These are phyloP conservation scores for Trapa bicornis DNA, from an alignment of 345 rosid genomes.

Conservation along the genomic window DNA sequence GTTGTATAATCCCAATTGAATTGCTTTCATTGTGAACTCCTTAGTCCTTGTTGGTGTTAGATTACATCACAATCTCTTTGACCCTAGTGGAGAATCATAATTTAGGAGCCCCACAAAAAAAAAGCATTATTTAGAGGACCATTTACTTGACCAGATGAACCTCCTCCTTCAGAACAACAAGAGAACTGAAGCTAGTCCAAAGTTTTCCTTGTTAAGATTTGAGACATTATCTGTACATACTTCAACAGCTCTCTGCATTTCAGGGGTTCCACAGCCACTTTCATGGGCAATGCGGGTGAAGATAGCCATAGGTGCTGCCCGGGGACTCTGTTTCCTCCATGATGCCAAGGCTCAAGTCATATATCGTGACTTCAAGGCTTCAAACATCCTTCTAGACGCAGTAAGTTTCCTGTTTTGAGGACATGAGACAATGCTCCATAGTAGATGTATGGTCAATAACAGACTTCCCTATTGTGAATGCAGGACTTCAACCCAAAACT, in stretches of 20 bases:
- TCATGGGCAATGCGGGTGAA: conserved; percentile 76
- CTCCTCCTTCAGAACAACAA: not conserved
- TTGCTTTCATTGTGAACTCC: too few relatives aligned
- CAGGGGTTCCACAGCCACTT: conserved; percentile 73
- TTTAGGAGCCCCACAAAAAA: too few relatives aligned
- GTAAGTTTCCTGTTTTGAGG: conserved; percentile 21
- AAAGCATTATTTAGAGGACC: not conserved
- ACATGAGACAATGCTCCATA: not conserved
- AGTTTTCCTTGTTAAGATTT: not conserved
- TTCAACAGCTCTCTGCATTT: not conserved
- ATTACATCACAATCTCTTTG: not conserved
- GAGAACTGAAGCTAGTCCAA: not conserved
- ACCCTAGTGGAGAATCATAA: too few relatives aligned
- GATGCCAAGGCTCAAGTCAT: conserved; percentile 82
- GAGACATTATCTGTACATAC: not conserved
- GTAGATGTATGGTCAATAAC: conserved; percentile 4
- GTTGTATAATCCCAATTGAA: not conserved
- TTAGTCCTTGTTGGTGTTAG: not conserved
- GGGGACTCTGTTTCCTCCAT: conserved; percentile 85
- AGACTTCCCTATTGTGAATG: conserved; percentile 6
- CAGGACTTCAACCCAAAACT: conserved; percentile 86
- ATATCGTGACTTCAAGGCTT: conserved; percentile 81
- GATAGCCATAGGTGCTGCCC: conserved; percentile 75
- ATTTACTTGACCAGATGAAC: not conserved
- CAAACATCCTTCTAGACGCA: conserved; percentile 71